These are phyloP conservation scores for Orobanche coerulescens DNA, from an alignment of 257 asterid genomes.

Conservation along the genomic window DNA sequence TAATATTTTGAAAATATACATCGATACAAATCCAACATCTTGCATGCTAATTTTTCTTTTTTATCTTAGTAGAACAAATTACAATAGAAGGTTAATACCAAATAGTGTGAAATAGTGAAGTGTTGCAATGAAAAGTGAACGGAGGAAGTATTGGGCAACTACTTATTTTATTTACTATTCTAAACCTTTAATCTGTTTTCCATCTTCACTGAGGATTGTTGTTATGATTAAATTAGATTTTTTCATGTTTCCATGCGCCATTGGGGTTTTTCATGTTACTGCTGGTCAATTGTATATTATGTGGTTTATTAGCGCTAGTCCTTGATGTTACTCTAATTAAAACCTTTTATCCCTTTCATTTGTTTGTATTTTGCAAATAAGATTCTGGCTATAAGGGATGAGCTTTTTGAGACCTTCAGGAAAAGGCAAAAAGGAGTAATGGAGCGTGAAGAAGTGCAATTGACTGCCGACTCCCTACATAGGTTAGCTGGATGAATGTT, in stretches of 20 bases:
- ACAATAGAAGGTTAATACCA: too few species aligned
- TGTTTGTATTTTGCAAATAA: slow-evolving; percentile 22
- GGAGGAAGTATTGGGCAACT: too few species aligned
- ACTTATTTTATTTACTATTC: slow-evolving; percentile 7
- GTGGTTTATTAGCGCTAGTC: slow-evolving; percentile 6
- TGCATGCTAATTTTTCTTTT: too few species aligned
- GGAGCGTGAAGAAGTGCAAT: slow-evolving; percentile 89
- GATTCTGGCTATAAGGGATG: slow-evolving; percentile 82
- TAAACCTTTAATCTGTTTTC: not conserved
- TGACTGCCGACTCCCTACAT: slow-evolving; percentile 86
- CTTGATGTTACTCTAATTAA: not conserved
- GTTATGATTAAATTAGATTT: not conserved
- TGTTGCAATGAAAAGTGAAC: too few species aligned
- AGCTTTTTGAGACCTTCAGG: slow-evolving; percentile 92
- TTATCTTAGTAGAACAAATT: too few species aligned
- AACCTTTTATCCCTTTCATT: slow-evolving; percentile 10
- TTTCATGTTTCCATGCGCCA: slow-evolving; percentile 2
- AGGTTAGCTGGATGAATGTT: slow-evolving; percentile 45
- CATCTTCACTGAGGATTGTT: not conserved
- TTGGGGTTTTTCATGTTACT: not conserved
- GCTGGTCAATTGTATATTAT: not conserved
- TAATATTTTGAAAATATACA: too few species aligned
- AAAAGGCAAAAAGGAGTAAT: slow-evolving; percentile 91
- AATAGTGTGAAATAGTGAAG: too few species aligned
- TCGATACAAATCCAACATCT: too few species aligned